Conservation (phyloP, 352 stramenopile genomes). For the Saprolegnia diclina region DNA sequence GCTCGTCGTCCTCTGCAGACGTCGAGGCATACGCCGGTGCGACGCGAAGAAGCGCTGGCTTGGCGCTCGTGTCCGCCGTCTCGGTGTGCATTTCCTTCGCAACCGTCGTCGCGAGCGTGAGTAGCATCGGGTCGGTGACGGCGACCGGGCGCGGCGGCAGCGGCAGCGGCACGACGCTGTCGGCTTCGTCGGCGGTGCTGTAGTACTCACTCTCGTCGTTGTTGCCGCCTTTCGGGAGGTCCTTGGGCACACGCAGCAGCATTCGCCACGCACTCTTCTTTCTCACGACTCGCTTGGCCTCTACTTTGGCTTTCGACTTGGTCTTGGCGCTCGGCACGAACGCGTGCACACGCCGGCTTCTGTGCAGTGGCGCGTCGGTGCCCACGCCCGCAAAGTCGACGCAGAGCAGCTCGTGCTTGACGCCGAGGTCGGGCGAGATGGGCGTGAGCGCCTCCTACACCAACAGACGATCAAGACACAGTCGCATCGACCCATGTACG, state of each 20-base stretch:
- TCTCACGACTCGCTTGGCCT: neutral
- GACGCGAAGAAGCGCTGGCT: too few relatives aligned
- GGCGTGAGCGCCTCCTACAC: conserved; percentile 5
- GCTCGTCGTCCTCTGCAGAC: neutral
- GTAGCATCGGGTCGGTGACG: neutral
- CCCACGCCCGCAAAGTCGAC: neutral
- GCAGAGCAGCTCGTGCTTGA: neutral
- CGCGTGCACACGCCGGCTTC: neutral
- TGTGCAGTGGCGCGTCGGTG: neutral
- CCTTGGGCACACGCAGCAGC: neutral
- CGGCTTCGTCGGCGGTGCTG: neutral
- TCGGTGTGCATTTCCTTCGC: neutral
- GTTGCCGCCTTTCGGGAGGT: neutral
- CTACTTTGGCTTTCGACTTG: neutral
- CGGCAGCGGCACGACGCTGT: neutral
- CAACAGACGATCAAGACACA: neutral
- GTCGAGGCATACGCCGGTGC: too few relatives aligned
- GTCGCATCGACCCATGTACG: neutral
- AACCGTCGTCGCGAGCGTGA: neutral
- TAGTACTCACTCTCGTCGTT: neutral
- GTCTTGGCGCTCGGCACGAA: neutral
- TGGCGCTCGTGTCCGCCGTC: neutral
- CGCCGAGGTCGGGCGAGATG: conserved; percentile 2
- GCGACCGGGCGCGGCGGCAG: neutral
- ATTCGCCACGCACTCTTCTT: neutral